Conservation (phyloP, 352 stramenopile genomes). For the Phytophthora brassicae region DNA sequence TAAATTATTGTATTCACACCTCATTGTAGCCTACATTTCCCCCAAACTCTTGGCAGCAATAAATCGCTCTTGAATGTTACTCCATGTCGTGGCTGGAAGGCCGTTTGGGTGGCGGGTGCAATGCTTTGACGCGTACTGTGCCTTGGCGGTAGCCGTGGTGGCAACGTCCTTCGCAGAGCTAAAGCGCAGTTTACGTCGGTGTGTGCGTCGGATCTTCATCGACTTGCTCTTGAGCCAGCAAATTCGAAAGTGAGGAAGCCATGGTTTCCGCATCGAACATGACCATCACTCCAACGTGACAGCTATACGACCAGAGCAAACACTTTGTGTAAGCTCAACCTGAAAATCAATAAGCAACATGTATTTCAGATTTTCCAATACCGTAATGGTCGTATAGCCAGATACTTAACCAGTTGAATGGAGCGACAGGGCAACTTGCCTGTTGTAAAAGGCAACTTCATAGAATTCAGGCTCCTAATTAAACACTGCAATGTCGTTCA, state of each 20-base stretch:
- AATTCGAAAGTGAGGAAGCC: conserved; percentile 35
- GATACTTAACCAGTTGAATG: conserved; percentile 31
- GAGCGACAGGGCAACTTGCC: neutral
- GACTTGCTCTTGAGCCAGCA: conserved; percentile 17
- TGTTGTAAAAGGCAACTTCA: neutral
- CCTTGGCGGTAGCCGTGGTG: conserved; percentile 17
- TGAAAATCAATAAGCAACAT: no score
- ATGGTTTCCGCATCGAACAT: conserved; percentile 20
- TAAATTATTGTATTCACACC: no score
- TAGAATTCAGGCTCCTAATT: no score
- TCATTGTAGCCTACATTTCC: conserved; percentile 40
- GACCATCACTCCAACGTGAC: conserved; percentile 20
- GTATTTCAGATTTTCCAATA: neutral
- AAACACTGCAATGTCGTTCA: no score
- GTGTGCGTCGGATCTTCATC: conserved; percentile 29
- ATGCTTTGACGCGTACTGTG: conserved; percentile 20
- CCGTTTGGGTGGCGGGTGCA: neutral
- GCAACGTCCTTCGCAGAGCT: conserved; percentile 10
- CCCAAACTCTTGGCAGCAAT: conserved; percentile 45
- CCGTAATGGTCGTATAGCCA: conserved; percentile 1
- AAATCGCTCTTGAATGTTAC: conserved; percentile 40
- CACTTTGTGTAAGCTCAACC: no score
- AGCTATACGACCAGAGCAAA: conserved; percentile 8
- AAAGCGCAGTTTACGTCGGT: conserved; percentile 34
- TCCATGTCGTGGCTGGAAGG: conserved; percentile 36